phyloP scores from a whole-genome alignment of 2,329 filamentous ascomycete genomes.

The Xylariaceae sp. region DNA sequence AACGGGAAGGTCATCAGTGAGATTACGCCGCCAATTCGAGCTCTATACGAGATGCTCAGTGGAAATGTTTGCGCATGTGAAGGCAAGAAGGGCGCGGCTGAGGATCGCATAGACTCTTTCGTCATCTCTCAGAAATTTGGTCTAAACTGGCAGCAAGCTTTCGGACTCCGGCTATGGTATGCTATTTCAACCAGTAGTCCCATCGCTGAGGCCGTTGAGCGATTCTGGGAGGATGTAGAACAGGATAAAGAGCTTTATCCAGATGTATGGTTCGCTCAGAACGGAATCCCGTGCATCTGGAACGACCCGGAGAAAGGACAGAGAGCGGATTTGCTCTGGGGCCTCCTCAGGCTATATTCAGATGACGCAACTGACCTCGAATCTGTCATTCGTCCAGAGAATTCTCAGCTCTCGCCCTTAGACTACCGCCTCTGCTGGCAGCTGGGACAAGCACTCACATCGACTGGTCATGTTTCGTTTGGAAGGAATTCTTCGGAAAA shows the following conservation, averaged over 20 bases:
- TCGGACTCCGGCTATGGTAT: slow-evolving; percentile 90
- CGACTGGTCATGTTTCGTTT: slow-evolving; percentile 48
- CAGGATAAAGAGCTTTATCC: slow-evolving; percentile 70
- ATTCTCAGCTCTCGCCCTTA: slow-evolving; percentile 69
- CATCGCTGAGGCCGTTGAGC: slow-evolving; percentile 66
- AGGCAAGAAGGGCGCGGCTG: slow-evolving; percentile 69
- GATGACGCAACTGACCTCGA: slow-evolving; percentile 57
- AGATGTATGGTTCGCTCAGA: slow-evolving; percentile 65
- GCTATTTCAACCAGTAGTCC: slow-evolving; percentile 64
- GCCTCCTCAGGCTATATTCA: slow-evolving; percentile 77
- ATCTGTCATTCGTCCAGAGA: slow-evolving; percentile 69
- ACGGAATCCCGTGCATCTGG: slow-evolving; percentile 56
- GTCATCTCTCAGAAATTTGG: slow-evolving; percentile 78
- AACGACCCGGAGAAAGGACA: slow-evolving; percentile 53
- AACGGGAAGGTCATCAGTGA: slow-evolving; percentile 81
- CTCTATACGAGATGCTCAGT: slow-evolving; percentile 83
- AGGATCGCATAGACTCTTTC: slow-evolving; percentile 78
- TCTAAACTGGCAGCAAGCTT: slow-evolving; percentile 89
- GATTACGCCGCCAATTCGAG: slow-evolving; percentile 76
- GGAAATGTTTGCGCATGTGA: slow-evolving; percentile 83
- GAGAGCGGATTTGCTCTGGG: slow-evolving; percentile 80
- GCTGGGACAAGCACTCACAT: slow-evolving; percentile 64
- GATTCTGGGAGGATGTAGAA: slow-evolving; percentile 69
- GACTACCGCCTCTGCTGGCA: slow-evolving; percentile 81
- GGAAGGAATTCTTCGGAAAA: slow-evolving; percentile 54